Conservation (phyloP, 306 rosid genomes). For the Lupinus albus region DNA sequence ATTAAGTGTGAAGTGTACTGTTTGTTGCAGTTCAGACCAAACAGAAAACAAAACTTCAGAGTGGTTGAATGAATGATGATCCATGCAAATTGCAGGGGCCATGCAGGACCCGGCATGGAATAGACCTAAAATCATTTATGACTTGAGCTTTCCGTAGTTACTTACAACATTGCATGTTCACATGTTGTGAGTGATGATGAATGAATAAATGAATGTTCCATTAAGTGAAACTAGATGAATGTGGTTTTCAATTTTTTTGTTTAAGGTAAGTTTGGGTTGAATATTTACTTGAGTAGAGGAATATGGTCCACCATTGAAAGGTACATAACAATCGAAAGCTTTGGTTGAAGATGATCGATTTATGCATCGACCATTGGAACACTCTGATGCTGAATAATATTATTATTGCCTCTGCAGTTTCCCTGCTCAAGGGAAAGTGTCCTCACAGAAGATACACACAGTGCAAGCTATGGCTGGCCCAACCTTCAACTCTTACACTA, state of each 20-base stretch:
- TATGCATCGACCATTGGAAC: too few species aligned
- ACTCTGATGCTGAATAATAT: too few species aligned
- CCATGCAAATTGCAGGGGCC: conserved; percentile 32
- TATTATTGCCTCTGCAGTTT: not conserved
- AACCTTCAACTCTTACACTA: conserved; percentile 1
- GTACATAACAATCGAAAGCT: too few species aligned
- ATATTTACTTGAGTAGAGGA: not conserved
- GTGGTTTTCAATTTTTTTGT: conserved; percentile 30
- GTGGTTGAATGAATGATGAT: not conserved
- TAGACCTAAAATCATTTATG: conserved; percentile 31
- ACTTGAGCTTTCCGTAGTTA: too few species aligned
- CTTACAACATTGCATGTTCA: too few species aligned
- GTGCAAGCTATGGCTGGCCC: conserved; percentile 31
- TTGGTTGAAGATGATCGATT: too few species aligned
- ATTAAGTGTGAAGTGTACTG: too few species aligned
- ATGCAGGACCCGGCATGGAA: conserved; percentile 38
- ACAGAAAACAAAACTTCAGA: conserved; percentile 20
- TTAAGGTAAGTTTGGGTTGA: conserved; percentile 22
- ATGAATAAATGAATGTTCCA: conserved; percentile 20
- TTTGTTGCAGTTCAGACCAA: conserved; percentile 38
- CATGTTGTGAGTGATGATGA: conserved; percentile 11
- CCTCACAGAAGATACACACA: not conserved
- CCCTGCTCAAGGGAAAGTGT: conserved; percentile 1
- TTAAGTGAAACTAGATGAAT: conserved; percentile 1
- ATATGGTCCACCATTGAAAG: conserved; percentile 35